Conservation (phyloP, 2,329 filamentous ascomycete genomes). For the Colletotrichum noveboracense region DNA sequence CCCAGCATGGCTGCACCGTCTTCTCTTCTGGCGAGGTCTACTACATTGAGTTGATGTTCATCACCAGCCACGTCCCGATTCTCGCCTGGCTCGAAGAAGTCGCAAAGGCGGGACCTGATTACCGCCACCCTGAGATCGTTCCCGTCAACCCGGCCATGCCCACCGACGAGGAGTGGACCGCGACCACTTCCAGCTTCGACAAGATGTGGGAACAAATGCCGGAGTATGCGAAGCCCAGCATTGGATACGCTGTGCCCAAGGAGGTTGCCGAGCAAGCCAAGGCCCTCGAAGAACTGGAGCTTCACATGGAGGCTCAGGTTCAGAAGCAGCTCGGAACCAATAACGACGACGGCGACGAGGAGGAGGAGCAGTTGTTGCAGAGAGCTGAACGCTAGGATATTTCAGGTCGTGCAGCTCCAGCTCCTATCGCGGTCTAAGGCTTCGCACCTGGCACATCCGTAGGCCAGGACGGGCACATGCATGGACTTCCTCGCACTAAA, state of each 20-base stretch:
- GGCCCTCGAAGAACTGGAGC: background rate
- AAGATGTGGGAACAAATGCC: constrained; percentile 34
- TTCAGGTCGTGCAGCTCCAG: background rate
- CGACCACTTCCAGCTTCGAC: constrained; percentile 24
- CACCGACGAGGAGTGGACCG: constrained; percentile 8
- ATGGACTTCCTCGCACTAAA: background rate
- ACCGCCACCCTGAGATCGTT: constrained; percentile 44
- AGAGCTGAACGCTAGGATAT: background rate
- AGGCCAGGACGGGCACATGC: background rate
- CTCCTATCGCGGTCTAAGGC: background rate
- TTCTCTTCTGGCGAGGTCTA: constrained; percentile 70
- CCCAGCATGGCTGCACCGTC: constrained; percentile 65
- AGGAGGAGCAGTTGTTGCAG: background rate
- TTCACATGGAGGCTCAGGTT: background rate
- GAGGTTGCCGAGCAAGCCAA: background rate
- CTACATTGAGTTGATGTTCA: constrained; percentile 67
- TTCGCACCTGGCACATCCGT: background rate
- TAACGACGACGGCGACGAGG: background rate
- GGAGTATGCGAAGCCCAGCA: constrained; percentile 32
- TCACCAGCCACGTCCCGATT: constrained; percentile 57
- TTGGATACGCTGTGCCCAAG: constrained; percentile 20
- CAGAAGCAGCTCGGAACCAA: background rate
- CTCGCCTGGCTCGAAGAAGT: constrained; percentile 67
- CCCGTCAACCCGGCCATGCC: constrained; percentile 27
- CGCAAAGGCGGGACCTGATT: constrained; percentile 39